phyloP scores from a whole-genome alignment of 106 monocot genomes.

The Acorus gramineus region DNA sequence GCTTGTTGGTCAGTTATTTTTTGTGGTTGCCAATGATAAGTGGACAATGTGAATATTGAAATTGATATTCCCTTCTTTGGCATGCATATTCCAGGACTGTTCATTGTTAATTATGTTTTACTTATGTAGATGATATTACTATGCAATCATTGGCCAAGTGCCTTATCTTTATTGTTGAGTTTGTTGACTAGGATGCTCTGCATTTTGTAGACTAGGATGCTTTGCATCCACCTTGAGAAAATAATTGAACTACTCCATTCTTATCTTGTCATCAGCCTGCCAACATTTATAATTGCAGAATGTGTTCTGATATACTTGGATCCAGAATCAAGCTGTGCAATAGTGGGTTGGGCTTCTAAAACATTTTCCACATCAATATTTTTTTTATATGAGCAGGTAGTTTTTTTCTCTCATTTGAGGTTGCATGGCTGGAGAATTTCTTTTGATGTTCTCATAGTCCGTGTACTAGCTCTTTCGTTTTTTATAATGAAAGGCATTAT shows the following conservation, averaged over 20 bases:
- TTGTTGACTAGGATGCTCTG: background rate
- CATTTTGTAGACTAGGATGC: background rate
- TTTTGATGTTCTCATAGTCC: slow-evolving; percentile 3
- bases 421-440: background rate
- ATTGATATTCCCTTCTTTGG: no score
- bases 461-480: slow-evolving; percentile 1
- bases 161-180: no score
- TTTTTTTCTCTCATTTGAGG: background rate
- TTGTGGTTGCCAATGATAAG: no score
- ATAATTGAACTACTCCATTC: slow-evolving; percentile 18
- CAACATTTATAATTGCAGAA: slow-evolving; percentile 99
- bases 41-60: no score
- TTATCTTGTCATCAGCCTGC: slow-evolving; percentile 80
- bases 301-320: slow-evolving; percentile 97
- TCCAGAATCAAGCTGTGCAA: slow-evolving; percentile 50
- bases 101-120: no score
- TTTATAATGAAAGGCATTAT: background rate
- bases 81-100: no score
- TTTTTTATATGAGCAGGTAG: slow-evolving; percentile 94
- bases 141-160: no score
- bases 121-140: no score
- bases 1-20: no score
- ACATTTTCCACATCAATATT: slow-evolving; percentile 77
- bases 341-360: slow-evolving; percentile 76
- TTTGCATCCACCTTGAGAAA: slow-evolving; percentile 1